These are phyloP conservation scores for Colletotrichum phormii DNA, from an alignment of 2,329 filamentous ascomycete species.

Conservation along the genomic window DNA sequence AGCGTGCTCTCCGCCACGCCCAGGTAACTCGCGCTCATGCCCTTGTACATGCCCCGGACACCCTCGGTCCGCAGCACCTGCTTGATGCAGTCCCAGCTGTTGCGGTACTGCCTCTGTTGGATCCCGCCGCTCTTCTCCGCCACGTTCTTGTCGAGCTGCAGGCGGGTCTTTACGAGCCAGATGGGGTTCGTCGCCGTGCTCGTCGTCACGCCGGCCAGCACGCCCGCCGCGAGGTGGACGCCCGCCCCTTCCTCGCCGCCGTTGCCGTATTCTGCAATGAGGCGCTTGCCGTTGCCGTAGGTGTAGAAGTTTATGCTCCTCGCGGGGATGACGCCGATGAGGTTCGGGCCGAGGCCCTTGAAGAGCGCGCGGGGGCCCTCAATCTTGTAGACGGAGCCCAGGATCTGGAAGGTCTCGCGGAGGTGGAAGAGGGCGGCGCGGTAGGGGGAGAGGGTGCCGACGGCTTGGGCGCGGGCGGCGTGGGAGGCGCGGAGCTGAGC, in stretches of 20 bases:
- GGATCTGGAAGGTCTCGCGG: conserved; percentile 86
- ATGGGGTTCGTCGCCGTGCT: conserved; percentile 95
- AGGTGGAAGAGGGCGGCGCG: conserved; percentile 80
- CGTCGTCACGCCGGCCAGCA: conserved; percentile 83
- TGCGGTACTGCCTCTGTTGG: conserved; percentile 78
- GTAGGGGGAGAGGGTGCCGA: conserved; percentile 68
- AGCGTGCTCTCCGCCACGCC: conserved; percentile 90
- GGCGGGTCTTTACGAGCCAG: conserved; percentile 93
- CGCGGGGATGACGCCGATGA: conserved; percentile 89
- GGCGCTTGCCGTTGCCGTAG: conserved; percentile 90
- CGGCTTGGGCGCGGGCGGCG: conserved; percentile 65
- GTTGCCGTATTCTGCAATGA: conserved; percentile 82
- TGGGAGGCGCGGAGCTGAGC: conserved; percentile 78
- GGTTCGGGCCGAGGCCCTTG: conserved; percentile 91
- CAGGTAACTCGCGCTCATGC: conserved; percentile 90
- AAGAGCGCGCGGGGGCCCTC: conserved; percentile 92
- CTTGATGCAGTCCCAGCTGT: conserved; percentile 87
- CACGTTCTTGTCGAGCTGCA: conserved; percentile 91
- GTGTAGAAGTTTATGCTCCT: conserved; percentile 94
- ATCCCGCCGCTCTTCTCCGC: conserved; percentile 68
- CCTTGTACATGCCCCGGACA: conserved; percentile 85
- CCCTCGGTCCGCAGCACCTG: conserved; percentile 87
- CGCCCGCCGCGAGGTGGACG: conserved; percentile 83
- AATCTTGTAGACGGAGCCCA: conserved; percentile 80
- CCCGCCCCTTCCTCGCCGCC: conserved; percentile 75